Percentiles rank a stretch among this genome's conserved stretches.
Evolutionary conservation across 345 rosid genomes (phyloP).

Genomic region (Reutealis trisperma): DNA sequence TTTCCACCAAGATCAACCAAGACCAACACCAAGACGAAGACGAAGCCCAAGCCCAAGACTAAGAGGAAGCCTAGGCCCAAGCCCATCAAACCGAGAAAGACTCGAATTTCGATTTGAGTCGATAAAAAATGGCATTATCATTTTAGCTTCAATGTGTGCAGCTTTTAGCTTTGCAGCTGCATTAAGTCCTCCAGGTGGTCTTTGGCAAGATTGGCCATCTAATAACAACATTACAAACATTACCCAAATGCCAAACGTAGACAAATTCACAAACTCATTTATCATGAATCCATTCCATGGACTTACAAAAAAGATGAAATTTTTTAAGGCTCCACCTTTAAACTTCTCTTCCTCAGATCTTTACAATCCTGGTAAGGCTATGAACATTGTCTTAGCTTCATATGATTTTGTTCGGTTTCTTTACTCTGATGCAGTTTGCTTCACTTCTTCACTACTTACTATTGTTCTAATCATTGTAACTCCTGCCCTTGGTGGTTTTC

Average conservation of each 20-base stretch:
- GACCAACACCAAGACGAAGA: too few species aligned
- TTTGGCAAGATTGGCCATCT: too few species aligned
- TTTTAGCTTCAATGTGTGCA: background rate
- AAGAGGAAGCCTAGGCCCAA: too few species aligned
- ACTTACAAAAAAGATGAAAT: background rate
- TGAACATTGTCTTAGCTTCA: background rate
- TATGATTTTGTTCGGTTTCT: background rate
- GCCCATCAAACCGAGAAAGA: too few species aligned
- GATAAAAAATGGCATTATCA: background rate
- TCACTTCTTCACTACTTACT: background rate
- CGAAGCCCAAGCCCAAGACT: too few species aligned
- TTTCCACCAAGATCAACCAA: too few species aligned
- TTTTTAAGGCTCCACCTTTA: background rate
- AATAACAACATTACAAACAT: too few species aligned
- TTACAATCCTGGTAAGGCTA: background rate
- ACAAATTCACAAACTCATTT: background rate
- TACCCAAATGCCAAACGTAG: too few species aligned
- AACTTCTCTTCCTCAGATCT: background rate
- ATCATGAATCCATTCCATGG: too few species aligned
- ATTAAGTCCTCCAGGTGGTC: background rate
- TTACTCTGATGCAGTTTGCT: background rate
- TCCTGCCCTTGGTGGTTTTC: background rate
- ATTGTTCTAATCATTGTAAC: background rate
- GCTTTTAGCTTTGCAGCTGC: background rate
- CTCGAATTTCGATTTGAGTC: background rate